Percentiles rank a stretch among this genome's conserved stretches.
These are phyloP conservation scores for Cantharellus cinnabarinus DNA, from an alignment of 768 basidiomycete genomes.

Conservation along the genomic window DNA sequence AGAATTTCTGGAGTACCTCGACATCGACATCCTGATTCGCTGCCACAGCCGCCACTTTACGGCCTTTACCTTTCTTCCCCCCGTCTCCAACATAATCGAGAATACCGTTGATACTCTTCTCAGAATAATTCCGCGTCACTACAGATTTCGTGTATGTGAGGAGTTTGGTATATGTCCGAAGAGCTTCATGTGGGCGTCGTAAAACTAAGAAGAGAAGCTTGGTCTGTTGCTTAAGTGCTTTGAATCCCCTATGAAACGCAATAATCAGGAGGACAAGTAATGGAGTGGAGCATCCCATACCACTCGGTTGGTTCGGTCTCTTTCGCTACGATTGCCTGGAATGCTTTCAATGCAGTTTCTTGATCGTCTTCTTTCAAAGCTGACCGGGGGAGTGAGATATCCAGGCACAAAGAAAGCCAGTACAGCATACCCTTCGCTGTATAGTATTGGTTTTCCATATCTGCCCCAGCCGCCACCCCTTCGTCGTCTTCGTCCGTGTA, in stretches of 20 bases:
- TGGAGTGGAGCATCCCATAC: conserved; percentile 20
- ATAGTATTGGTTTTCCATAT: conserved; percentile 97
- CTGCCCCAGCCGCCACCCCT: conserved; percentile 55
- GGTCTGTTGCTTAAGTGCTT: conserved; percentile 91
- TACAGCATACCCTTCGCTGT: conserved; percentile 43
- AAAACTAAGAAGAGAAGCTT: conserved; percentile 75
- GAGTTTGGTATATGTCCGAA: conserved; percentile 68
- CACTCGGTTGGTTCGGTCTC: conserved; percentile 91
- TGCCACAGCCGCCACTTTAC: conserved; percentile 14
- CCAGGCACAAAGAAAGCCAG: conserved; percentile 14
- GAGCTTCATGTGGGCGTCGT: conserved; percentile 61
- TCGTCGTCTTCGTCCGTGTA: conserved; percentile 77
- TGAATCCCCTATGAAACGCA: conserved; percentile 65
- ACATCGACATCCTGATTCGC: conserved; percentile 25
- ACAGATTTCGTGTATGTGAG: conserved; percentile 89
- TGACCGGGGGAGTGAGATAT: too few relatives aligned
- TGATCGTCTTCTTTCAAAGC: conserved; percentile 90
- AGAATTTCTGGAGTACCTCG: conserved; percentile 82
- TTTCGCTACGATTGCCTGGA: conserved; percentile 65
- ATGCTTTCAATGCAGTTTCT: conserved; percentile 78
- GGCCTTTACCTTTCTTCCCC: conserved; percentile 40
- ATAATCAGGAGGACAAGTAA: conserved; percentile 1
- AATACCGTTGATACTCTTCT: conserved; percentile 97
- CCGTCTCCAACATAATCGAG: conserved; percentile 89
- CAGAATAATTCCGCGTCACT: conserved; percentile 87